Evolutionary conservation across 345 rosid species (phyloP).

Genomic region (Heritiera fomes): DNA sequence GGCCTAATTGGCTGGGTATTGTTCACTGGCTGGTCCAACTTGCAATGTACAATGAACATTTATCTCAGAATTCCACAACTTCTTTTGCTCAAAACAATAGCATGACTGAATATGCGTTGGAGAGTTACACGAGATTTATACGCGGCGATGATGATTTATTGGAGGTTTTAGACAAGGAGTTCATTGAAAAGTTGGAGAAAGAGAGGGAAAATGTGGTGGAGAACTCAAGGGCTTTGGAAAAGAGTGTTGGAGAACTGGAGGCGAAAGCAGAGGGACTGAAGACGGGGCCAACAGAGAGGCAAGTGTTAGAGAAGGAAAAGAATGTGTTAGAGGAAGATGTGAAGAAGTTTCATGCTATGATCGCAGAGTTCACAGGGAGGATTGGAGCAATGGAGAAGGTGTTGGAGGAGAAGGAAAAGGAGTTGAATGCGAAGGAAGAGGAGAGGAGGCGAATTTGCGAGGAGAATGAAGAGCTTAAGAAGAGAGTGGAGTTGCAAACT

Average conservation of each 20-base stretch:
- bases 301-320: conserved; percentile 53
- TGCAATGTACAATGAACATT: conserved; percentile 44
- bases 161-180: conserved; percentile 54
- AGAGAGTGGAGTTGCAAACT: conserved; percentile 68
- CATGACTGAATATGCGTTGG: conserved; percentile 41
- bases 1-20: conserved; percentile 77
- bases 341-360: conserved; percentile 61
- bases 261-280: conserved; percentile 46
- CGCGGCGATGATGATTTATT: conserved; percentile 64
- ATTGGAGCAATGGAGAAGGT: conserved; percentile 44
- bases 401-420: conserved; percentile 59
- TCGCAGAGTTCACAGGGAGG: conserved; percentile 44
- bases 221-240: conserved; percentile 38
- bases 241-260: conserved; percentile 38
- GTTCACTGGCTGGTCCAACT: conserved; percentile 79
- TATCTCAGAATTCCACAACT: conserved; percentile 29
- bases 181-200: conserved; percentile 52
- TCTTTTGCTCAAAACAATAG: conserved; percentile 39
- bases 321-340: conserved; percentile 64
- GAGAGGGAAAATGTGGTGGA: conserved; percentile 51
- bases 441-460: conserved; percentile 52
- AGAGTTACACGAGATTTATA: conserved; percentile 57
- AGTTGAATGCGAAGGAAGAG: conserved; percentile 53
- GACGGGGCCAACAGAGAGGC: conserved; percentile 61
- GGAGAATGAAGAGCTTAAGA: conserved; percentile 80